These are phyloP conservation scores for Pseudozyma hubeiensis DNA, from an alignment of 1,284 basidiomycete species.

Conservation along the genomic window DNA sequence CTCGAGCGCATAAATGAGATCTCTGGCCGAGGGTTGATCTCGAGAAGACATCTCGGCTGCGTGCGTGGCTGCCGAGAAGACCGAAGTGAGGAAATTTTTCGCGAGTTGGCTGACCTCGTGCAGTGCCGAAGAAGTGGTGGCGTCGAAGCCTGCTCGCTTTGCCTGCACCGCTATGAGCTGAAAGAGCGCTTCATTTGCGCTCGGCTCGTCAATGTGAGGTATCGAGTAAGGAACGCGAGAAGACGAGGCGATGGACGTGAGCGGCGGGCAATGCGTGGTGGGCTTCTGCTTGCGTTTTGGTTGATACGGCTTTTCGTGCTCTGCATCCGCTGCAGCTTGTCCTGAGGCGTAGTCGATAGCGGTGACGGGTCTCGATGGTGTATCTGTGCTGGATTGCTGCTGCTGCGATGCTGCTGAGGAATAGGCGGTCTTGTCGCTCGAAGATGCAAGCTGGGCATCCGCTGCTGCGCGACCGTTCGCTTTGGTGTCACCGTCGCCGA, in stretches of 20 bases:
- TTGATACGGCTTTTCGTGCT: conserved; percentile 24
- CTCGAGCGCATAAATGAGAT: conserved; percentile 51
- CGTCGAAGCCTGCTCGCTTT: conserved; percentile 36
- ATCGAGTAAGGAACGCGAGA: conserved; percentile 23
- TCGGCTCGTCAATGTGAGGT: conserved; percentile 24
- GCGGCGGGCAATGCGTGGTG: conserved; percentile 25
- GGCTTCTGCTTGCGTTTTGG: conserved; percentile 38
- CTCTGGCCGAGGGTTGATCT: conserved; percentile 36
- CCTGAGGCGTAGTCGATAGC: background rate
- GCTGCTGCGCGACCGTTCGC: conserved; percentile 13
- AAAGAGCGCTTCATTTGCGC: conserved; percentile 26
- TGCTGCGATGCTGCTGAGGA: conserved; percentile 5
- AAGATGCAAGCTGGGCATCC: conserved; percentile 9
- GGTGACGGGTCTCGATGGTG: background rate
- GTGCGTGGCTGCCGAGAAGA: conserved; percentile 41
- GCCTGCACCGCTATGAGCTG: conserved; percentile 45
- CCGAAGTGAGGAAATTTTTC: conserved; percentile 41
- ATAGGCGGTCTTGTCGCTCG: background rate
- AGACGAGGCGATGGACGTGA: conserved; percentile 19
- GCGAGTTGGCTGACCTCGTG: conserved; percentile 42
- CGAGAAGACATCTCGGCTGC: conserved; percentile 39
- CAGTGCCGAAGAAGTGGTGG: conserved; percentile 35
- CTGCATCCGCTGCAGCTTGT: background rate
- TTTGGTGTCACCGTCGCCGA: conserved; percentile 23
- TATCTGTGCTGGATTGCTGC: background rate